Base-by-base conservation (phyloP, 2,329 filamentous ascomycete genomes). In the Colletotrichum sidae region DNA sequence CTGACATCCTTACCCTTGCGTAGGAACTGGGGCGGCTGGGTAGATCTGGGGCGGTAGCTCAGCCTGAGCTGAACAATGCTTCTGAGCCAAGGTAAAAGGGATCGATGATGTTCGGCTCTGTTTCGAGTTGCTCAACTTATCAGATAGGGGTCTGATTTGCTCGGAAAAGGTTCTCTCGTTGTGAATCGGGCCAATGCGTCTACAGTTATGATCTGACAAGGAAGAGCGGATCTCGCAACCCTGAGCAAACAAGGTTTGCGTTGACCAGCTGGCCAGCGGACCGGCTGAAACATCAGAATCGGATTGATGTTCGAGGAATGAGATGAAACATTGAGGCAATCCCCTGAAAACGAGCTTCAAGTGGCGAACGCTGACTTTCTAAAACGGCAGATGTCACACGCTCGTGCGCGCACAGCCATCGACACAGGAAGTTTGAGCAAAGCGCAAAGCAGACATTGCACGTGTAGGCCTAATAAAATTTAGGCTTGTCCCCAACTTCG, bases 321-420 rank as follows among this genome's bases (percentile, higher is more conserved):
- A 13, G 58, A 62, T 62, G 58, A 62, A 65, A 65, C 62, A 44
- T 15, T 10, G 33, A 37, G 10, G 6, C 4, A 41, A 51, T 46
- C 11, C 33, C 34, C 41, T 9, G 4, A 17, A 15, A 3, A n/a
- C n/a, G 37, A 12, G 15, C n/a, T 25, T 17, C 9, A 9, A 10
- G 41, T 15, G n/a, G 39, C 39, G 12, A 9, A 25, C 10, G 11
- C 52, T 37, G n/a, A 6, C 17, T 35, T 6, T 62, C n/a, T 37
- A 56, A 65, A 65, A 65, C 62, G 35, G 33, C 2, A 49, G 6
- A 35, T 65, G 62, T 65, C 37, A 62, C 62, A 56, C 7, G 33
- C 46, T 25, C 34, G 34, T 25, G 37, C 15, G 34, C 52, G 41
- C 58, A 52, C 62, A 42, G n/a, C 46, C 52, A 45, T 46, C 17